Evolutionary conservation across 2,329 filamentous ascomycete genomes (phyloP).

Genomic region (Phaeosphaeria sp.): DNA sequence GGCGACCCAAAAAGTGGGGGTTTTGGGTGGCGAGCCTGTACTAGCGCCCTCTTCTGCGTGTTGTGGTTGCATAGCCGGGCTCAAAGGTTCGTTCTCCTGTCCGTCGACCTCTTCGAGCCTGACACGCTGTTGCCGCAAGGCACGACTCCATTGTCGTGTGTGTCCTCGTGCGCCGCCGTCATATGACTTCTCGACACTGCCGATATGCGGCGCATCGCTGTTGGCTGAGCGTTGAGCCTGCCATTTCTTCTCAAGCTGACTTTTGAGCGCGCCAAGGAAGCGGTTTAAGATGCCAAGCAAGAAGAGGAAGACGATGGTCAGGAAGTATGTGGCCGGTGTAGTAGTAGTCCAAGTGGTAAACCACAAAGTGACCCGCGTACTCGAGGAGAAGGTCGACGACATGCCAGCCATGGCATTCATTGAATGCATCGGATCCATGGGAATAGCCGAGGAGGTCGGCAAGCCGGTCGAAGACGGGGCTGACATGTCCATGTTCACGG

Average conservation of each 20-base stretch:
- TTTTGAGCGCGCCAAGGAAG: constrained; percentile 36
- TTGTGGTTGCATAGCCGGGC: constrained; percentile 7
- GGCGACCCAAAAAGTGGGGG: constrained; percentile 22
- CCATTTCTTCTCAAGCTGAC: constrained; percentile 34
- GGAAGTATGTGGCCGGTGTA: constrained; percentile 29
- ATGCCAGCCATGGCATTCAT: constrained; percentile 26
- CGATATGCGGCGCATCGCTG: background rate
- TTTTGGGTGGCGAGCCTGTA: background rate
- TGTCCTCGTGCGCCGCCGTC: constrained; percentile 7
- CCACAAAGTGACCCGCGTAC: constrained; percentile 37
- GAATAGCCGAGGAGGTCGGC: background rate
- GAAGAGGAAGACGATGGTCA: constrained; percentile 37
- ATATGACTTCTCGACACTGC: constrained; percentile 3
- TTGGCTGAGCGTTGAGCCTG: constrained; percentile 1
- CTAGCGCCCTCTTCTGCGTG: constrained; percentile 2
- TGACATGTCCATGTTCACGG: constrained; percentile 9
- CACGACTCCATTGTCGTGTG: constrained; percentile 20
- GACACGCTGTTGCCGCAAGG: constrained; percentile 6
- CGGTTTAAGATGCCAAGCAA: constrained; percentile 35
- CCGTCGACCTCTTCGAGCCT: constrained; percentile 16
- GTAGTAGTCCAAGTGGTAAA: constrained; percentile 37
- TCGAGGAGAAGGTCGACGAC: constrained; percentile 34
- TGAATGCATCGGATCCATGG: constrained; percentile 1
- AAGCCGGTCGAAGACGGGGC: constrained; percentile 1
- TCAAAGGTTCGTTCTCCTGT: constrained; percentile 26